A percentile compares a stretch with the other conserved stretches of the same genome.
Conservation (phyloP, 306 rosid species). For the Neltuma alba region DNA sequence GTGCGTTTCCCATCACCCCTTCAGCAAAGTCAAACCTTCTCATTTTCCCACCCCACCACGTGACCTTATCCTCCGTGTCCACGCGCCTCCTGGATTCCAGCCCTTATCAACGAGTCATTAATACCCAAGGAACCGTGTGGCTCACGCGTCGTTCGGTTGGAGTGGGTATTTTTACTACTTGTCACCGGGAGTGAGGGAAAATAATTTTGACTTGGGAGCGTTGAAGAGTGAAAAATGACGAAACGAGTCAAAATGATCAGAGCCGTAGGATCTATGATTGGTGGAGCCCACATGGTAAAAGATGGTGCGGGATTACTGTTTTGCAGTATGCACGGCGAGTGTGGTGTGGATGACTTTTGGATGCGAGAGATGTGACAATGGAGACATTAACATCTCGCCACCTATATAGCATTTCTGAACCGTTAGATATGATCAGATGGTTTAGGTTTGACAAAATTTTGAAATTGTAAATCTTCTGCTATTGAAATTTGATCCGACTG, state of each 20-base stretch:
- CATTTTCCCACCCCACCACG: neutral
- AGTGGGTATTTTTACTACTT: neutral
- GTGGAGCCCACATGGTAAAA: neutral
- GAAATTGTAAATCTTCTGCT: too few relatives aligned
- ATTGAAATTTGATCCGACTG: too few relatives aligned
- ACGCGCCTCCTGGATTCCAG: conserved; percentile 21
- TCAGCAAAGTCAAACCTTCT: conserved; percentile 62
- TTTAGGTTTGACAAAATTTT: too few relatives aligned
- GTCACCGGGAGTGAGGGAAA: neutral
- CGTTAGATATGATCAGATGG: too few relatives aligned
- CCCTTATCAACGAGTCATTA: neutral
- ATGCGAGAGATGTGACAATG: conserved; percentile 24
- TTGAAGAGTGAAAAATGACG: conserved; percentile 24
- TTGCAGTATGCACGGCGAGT: neutral
- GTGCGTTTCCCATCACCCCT: conserved; percentile 36
- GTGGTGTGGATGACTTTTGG: neutral
- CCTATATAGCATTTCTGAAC: neutral
- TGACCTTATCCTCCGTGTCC: neutral
- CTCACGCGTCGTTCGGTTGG: conserved; percentile 20
- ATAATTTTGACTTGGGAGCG: conserved; percentile 37
- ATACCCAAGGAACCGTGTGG: neutral
- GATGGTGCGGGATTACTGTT: neutral
- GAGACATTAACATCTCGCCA: conserved; percentile 26
- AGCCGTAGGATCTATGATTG: conserved; percentile 28
- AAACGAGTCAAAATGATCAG: conserved; percentile 48